These are phyloP conservation scores for Seiridium unicorne DNA, from an alignment of 2,329 filamentous ascomycete species.

Conservation along the genomic window DNA sequence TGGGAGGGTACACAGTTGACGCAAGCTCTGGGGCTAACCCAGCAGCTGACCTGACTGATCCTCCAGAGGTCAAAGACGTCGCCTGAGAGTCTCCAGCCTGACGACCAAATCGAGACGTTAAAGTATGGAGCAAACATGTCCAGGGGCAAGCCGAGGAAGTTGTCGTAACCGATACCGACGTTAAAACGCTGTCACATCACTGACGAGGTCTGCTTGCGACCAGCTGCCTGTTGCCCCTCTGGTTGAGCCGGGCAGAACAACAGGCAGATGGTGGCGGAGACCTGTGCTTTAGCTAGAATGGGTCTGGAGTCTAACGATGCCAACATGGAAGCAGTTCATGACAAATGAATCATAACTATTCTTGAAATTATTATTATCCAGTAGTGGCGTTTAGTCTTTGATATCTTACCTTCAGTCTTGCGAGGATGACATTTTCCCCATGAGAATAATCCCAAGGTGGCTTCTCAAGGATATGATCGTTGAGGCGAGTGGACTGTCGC, in stretches of 20 bases:
- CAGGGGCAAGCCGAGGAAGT: constrained; percentile 3
- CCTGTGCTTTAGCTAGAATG: not conserved
- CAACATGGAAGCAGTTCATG: not conserved
- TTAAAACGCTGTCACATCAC: not conserved
- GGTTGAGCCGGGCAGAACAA: constrained; percentile 15
- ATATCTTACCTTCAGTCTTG: too few relatives aligned
- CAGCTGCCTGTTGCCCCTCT: constrained; percentile 14
- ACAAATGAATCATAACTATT: not conserved
- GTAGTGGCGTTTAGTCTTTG: too few relatives aligned
- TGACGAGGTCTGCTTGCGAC: not conserved
- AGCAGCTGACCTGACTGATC: constrained; percentile 26
- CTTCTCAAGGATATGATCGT: too few relatives aligned
- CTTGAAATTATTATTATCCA: too few relatives aligned
- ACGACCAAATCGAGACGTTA: not conserved
- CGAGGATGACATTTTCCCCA: too few relatives aligned
- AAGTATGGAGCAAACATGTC: not conserved
- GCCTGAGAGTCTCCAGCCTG: constrained; percentile 11
- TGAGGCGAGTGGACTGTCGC: too few relatives aligned
- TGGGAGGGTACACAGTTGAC: constrained; percentile 34
- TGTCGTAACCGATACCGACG: not conserved
- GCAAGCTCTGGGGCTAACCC: not conserved
- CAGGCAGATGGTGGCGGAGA: constrained; percentile 5
- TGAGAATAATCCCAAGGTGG: too few relatives aligned
- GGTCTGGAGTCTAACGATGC: not conserved
- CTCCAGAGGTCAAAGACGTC: constrained; percentile 37